A percentile compares a stretch with the other conserved stretches of the same genome.
Evolutionary conservation across 129 eudicot genomes (phyloP).

Genomic region (Pseudognaphalium luteoalbum): DNA sequence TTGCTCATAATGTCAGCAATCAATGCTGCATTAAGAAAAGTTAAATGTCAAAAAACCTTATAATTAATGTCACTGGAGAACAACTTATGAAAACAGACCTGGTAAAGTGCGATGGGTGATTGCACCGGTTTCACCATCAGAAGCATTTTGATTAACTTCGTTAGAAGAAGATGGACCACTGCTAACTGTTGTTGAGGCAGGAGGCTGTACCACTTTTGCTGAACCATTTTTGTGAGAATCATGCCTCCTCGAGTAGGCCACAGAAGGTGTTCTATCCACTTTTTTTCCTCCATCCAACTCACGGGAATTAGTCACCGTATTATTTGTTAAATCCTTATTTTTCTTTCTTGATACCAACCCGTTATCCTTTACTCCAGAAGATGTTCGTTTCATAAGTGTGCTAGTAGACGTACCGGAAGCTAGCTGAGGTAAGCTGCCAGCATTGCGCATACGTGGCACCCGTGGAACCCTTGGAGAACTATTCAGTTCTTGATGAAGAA

Average conservation of each 20-base stretch:
- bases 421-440: constrained; percentile 91
- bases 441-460: constrained; percentile 92
- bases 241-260: constrained; percentile 44
- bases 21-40: constrained; percentile 47
- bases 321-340: constrained; percentile 49
- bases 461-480: constrained; percentile 94
- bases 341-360: constrained; percentile 63
- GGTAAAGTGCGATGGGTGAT: constrained; percentile 72
- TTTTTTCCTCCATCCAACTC: constrained; percentile 54
- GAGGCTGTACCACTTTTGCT: constrained; percentile 37
- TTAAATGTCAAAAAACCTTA: not conserved
- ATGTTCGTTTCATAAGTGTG: constrained; percentile 64
- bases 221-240: constrained; percentile 54
- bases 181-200: constrained; percentile 41
- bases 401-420: constrained; percentile 60
- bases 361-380: constrained; percentile 68
- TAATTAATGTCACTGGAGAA: not conserved
- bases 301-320: constrained; percentile 46
- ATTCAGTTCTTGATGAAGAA: constrained; percentile 93
- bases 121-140: constrained; percentile 61
- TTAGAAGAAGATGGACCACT: constrained; percentile 55
- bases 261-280: constrained; percentile 42
- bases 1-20: constrained; percentile 90
- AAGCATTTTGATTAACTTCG: constrained; percentile 53
- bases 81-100: constrained; percentile 44